phyloP scores from a whole-genome alignment of 2,329 filamentous ascomycete species.

The Erysiphe pulchra region DNA sequence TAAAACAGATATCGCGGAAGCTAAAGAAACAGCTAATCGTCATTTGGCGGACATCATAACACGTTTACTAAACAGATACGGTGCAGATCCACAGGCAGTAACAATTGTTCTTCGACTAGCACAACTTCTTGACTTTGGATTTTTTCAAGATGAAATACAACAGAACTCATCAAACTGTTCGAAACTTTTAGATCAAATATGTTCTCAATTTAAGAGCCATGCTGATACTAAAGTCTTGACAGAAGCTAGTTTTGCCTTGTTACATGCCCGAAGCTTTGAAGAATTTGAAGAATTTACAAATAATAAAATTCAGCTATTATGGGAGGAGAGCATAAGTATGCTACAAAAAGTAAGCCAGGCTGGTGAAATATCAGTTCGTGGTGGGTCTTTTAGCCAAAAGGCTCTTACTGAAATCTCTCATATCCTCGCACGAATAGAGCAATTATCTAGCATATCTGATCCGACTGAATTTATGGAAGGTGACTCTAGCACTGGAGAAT shows the following conservation, averaged over 20 bases:
- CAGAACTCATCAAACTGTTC: conserved; percentile 65
- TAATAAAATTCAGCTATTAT: conserved; percentile 52
- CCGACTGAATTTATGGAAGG: conserved; percentile 52
- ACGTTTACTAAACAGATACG: conserved; percentile 72
- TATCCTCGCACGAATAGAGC: conserved; percentile 53
- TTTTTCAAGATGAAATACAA: conserved; percentile 57
- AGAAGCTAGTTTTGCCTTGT: conserved; percentile 57
- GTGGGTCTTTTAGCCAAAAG: conserved; percentile 39
- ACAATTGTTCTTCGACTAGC: conserved; percentile 67
- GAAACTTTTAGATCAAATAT: conserved; percentile 68
- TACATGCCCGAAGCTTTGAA: conserved; percentile 67
- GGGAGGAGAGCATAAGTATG: conserved; percentile 59
- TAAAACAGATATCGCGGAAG: conserved; percentile 35
- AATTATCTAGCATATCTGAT: conserved; percentile 55
- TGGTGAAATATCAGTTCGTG: conserved; percentile 44
- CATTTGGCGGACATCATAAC: conserved; percentile 60
- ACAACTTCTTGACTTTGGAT: conserved; percentile 61
- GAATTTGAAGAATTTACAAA: conserved; percentile 73
- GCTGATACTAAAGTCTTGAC: conserved; percentile 63
- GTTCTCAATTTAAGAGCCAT: conserved; percentile 83
- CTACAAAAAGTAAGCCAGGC: conserved; percentile 37
- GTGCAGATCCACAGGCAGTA: conserved; percentile 66
- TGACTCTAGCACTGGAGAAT: conserved; percentile 19
- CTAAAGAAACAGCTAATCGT: conserved; percentile 54
- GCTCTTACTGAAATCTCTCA: conserved; percentile 46